These are phyloP conservation scores for Diplodia sapinea DNA, from an alignment of 2,329 filamentous ascomycete species.

Conservation along the genomic window DNA sequence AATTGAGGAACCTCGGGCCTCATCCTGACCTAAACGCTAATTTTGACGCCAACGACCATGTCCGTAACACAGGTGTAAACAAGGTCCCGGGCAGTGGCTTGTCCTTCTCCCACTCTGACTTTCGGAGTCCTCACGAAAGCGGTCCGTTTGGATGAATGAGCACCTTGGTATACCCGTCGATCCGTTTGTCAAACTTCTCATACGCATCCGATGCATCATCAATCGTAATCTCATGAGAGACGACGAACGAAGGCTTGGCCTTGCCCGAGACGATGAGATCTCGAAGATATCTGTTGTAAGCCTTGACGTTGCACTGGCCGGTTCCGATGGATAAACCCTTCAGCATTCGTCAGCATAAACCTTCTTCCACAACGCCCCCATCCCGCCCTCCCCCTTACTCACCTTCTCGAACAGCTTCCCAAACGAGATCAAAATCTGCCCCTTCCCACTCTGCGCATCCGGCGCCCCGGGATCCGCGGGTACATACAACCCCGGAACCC, in stretches of 20 bases:
- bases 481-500: conserved; percentile 63
- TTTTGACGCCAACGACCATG: too few relatives aligned
- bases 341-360: conserved; percentile 9
- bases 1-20: too few relatives aligned
- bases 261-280: conserved; percentile 69
- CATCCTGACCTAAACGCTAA: too few relatives aligned
- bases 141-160: conserved; percentile 68
- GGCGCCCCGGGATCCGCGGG: conserved; percentile 67
- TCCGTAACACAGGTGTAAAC: too few relatives aligned
- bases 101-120: neutral
- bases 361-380: neutral
- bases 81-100: too few relatives aligned
- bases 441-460: conserved; percentile 65
- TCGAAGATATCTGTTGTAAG: conserved; percentile 69
- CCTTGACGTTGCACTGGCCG: conserved; percentile 71
- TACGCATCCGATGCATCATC: conserved; percentile 67
- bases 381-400: conserved; percentile 30
- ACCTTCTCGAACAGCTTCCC: conserved; percentile 73
- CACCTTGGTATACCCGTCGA: conserved; percentile 72
- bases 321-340: conserved; percentile 65
- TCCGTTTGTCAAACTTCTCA: conserved; percentile 69
- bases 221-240: conserved; percentile 68
- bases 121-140: neutral
- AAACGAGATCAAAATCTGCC: conserved; percentile 68
- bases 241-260: conserved; percentile 70